Conservation (phyloP, 1,139 yeast genomes). For the Blastobotrys buckinghamii region DNA sequence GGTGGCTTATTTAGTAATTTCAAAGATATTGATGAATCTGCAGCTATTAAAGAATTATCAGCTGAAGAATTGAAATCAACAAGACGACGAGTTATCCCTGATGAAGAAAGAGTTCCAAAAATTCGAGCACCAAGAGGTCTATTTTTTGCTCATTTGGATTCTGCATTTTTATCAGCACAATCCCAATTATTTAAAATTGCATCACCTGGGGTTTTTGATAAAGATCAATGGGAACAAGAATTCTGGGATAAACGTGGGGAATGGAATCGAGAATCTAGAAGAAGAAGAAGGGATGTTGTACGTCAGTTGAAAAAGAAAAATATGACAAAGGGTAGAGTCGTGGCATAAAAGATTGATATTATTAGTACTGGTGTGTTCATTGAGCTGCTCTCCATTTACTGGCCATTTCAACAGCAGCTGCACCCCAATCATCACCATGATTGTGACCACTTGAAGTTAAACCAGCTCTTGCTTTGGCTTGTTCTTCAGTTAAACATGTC, state of each 20-base stretch:
- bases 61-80: not conserved
- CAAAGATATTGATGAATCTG: constrained; percentile 16
- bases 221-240: constrained; percentile 61
- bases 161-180: constrained; percentile 83
- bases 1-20: constrained; percentile 25
- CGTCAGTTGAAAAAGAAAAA: constrained; percentile 48
- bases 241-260: constrained; percentile 84
- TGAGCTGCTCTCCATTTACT: constrained; percentile 21
- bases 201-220: constrained; percentile 30
- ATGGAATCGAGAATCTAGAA: constrained; percentile 67
- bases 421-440: constrained; percentile 98
- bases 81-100: not conserved
- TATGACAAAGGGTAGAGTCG: constrained; percentile 14
- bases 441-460: constrained; percentile 65
- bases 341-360: too few relatives aligned
- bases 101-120: not conserved
- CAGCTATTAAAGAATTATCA: not conserved
- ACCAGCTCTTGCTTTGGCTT: constrained; percentile 94
- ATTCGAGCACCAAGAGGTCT: constrained; percentile 41
- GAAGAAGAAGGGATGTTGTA: constrained; percentile 66
- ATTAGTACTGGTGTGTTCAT: too few relatives aligned
- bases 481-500: constrained; percentile 90
- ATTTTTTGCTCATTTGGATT: constrained; percentile 76
- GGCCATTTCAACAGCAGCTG: constrained; percentile 97
- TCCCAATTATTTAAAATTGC: constrained; percentile 56